Evolutionary conservation across 305 asterid genomes (phyloP), one percentile per base, ranked within the genome.

Genomic region (Fraxinus floribunda): DNA sequence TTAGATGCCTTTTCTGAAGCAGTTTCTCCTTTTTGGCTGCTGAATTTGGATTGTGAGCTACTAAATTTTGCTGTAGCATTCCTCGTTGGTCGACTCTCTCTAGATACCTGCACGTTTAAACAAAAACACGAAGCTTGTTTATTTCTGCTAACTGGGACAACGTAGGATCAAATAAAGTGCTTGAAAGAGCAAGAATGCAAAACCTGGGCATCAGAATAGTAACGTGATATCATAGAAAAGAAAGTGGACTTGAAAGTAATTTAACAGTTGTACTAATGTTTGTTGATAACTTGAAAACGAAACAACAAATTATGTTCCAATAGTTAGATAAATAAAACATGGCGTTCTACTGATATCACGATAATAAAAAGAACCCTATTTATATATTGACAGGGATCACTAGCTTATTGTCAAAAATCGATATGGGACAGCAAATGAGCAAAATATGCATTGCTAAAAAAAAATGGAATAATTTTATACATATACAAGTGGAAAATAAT

Each of bases 1-100:
- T 76, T 87, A 15, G 93, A 83, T 36, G 80, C 80, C 55, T 82
- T 84, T 84, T 76, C 91, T 8, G 80, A 81, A 81, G 80, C 85
- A 83, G 83, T 81, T 46, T 83, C 86, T 79, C 80, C 83, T 60
- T 79, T 83, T 81, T 78, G 90, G 78, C 81, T 86, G 78, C 82
- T 88, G 11, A 35, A 81, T 86, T 86, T 93, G 81, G 85, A 73
- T 85, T 90, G 95, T 22, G 95, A 89, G 80, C 76, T 83, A 85
- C 89, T 83, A 57, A 85, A 83, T 83, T 87, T 92, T 75, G 90
- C 88, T 30, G 89, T 80, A 41, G 71, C 10, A 62, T 83, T 87
- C 88, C 78, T 91, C 60, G 85, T 81, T 44, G 88, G 80, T 57
- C 76, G 87, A 44, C 41, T 86, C 85, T 93, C 97, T 86, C 66